phyloP scores from a whole-genome alignment of 2,329 filamentous ascomycete species.

The Cytospora piceae region DNA sequence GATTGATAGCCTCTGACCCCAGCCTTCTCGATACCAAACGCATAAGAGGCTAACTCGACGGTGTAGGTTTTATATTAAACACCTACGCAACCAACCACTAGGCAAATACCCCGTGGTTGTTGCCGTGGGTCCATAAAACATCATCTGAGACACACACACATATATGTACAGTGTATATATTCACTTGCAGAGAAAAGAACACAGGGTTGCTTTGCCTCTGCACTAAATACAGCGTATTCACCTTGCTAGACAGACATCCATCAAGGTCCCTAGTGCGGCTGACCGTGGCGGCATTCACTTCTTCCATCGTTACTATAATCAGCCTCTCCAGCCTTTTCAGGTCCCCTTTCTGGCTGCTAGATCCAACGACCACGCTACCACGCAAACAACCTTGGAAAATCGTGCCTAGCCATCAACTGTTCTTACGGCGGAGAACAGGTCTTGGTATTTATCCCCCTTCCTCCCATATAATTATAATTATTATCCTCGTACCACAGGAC shows the following conservation, averaged over 20 bases:
- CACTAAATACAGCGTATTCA: slow-evolving; percentile 1
- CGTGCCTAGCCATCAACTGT: slow-evolving; percentile 3
- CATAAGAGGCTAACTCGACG: background rate
- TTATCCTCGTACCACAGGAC: slow-evolving; percentile 16
- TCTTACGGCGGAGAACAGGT: background rate
- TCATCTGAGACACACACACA: slow-evolving; percentile 7
- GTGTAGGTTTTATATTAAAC: background rate
- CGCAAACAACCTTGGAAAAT: background rate
- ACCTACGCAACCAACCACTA: background rate
- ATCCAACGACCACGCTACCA: background rate
- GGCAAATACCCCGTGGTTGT: slow-evolving; percentile 7
- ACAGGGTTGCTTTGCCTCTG: slow-evolving; percentile 6
- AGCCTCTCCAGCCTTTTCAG: too few relatives aligned
- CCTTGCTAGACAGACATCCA: background rate
- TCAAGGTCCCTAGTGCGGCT: background rate
- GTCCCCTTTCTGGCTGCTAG: background rate
- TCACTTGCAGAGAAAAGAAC: background rate
- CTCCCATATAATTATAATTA: too few relatives aligned
- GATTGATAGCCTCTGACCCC: background rate
- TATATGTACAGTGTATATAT: background rate
- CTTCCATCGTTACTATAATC: background rate
- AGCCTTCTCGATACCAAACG: background rate
- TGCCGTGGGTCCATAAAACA: slow-evolving; percentile 15
- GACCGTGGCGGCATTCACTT: background rate
- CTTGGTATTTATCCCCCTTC: slow-evolving; percentile 5